Percentiles rank a stretch among this genome's conserved stretches.
Conservation (phyloP, 2,329 filamentous ascomycete species). For the Sarocladiaceae sp. region DNA sequence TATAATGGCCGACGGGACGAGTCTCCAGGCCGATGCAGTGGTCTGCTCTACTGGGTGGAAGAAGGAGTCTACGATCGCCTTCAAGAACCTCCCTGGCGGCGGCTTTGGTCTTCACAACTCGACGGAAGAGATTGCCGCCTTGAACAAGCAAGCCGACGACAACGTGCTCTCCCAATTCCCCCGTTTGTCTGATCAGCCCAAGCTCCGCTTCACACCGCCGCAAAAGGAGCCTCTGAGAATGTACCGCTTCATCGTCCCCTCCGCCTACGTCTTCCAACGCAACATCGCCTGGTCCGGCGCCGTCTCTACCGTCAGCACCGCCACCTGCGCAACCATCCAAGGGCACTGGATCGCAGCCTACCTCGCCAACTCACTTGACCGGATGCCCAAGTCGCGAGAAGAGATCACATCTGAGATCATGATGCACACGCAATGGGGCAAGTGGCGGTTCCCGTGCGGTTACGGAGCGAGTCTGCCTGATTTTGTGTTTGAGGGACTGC, state of each 20-base stretch:
- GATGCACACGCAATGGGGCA: conserved; percentile 60
- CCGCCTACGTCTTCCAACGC: conserved; percentile 27
- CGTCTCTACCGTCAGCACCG: conserved; percentile 33
- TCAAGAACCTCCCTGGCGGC: conserved; percentile 16
- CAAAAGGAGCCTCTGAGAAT: conserved; percentile 15
- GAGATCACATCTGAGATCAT: conserved; percentile 45
- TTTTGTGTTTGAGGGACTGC: conserved; percentile 67
- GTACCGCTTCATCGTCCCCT: conserved; percentile 39
- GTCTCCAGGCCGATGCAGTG: conserved; percentile 36
- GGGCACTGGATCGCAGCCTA: conserved; percentile 58
- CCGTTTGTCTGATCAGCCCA: conserved; percentile 15
- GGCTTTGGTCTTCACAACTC: conserved; percentile 14
- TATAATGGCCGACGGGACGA: conserved; percentile 32
- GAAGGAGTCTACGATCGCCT: conserved; percentile 35
- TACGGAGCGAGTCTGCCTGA: conserved; percentile 57
- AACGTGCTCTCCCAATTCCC: conserved; percentile 15
- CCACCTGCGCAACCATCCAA: conserved; percentile 35
- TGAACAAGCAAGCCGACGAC: conserved; percentile 13
- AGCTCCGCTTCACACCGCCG: conserved; percentile 14
- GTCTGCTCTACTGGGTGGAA: conserved; percentile 49
- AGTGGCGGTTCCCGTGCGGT: conserved; percentile 61
- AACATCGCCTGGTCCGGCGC: conserved; percentile 40
- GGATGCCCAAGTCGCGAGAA: conserved; percentile 27
- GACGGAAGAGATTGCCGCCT: background rate
- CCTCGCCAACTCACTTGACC: conserved; percentile 29